Percentiles rank a stretch among this genome's conserved stretches.
Evolutionary conservation across 2,329 filamentous ascomycete species (phyloP).

Genomic region (Penicillium verrucosum): DNA sequence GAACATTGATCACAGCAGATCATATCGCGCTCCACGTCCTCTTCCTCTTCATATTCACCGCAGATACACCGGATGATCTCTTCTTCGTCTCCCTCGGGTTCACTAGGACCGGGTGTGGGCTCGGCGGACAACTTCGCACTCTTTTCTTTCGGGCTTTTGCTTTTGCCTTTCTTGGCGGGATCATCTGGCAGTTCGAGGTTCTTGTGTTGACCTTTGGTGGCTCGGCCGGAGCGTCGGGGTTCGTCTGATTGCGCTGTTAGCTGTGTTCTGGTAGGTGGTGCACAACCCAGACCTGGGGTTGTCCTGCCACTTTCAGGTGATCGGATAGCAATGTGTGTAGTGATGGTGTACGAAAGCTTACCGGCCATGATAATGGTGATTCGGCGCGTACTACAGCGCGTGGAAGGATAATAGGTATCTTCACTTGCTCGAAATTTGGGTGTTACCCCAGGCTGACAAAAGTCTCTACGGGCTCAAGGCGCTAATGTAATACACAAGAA

Average conservation of each 20-base stretch:
- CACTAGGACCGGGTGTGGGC: slow-evolving; percentile 42
- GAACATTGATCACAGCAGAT: slow-evolving; percentile 91
- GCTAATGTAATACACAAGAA: slow-evolving; percentile 43
- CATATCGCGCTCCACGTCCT: slow-evolving; percentile 85
- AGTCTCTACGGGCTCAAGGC: slow-evolving; percentile 41
- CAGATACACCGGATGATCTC: slow-evolving; percentile 92
- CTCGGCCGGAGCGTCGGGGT: slow-evolving; percentile 88
- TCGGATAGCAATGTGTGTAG: slow-evolving; percentile 7
- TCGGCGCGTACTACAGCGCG: slow-evolving; percentile 38
- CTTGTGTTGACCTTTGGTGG: slow-evolving; percentile 96
- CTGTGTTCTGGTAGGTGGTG: slow-evolving; percentile 13
- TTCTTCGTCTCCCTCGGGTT: slow-evolving; percentile 64
- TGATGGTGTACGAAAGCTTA: slow-evolving; percentile 51
- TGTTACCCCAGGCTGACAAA: slow-evolving; percentile 28
- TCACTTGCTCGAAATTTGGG: slow-evolving; percentile 20
- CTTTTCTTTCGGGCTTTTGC: slow-evolving; percentile 48
- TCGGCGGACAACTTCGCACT: slow-evolving; percentile 48
- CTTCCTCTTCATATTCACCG: slow-evolving; percentile 78
- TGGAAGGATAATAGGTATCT: slow-evolving; percentile 22
- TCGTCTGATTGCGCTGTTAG: slow-evolving; percentile 59
- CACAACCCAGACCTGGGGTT: neutral
- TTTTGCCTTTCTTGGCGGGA: slow-evolving; percentile 45
- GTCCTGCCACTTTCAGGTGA: slow-evolving; percentile 4
- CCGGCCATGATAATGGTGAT: slow-evolving; percentile 53
- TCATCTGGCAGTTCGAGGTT: slow-evolving; percentile 71